A percentile compares a stretch with the other conserved stretches of the same genome.
These are phyloP conservation scores for Penicillium bovifimosum DNA, from an alignment of 495 filamentous ascomycete species.

Conservation along the genomic window DNA sequence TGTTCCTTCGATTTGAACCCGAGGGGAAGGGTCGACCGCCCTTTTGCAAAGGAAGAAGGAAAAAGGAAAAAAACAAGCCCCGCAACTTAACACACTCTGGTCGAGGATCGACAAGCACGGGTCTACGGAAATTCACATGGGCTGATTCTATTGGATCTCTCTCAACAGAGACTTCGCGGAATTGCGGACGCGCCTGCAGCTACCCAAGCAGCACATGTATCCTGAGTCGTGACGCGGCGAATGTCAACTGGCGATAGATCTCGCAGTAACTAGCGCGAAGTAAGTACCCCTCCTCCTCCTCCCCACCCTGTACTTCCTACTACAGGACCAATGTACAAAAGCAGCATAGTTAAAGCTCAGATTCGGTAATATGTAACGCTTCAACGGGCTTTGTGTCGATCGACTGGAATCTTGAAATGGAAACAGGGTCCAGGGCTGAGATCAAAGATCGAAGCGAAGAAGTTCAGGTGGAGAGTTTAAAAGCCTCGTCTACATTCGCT, in stretches of 20 bases:
- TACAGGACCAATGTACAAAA: not conserved
- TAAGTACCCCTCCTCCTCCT: not conserved
- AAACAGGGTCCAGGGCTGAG: constrained; percentile 27
- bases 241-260: constrained; percentile 16
- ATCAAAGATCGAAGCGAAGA: constrained; percentile 5
- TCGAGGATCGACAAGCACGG: constrained; percentile 18
- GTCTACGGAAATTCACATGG: not conserved
- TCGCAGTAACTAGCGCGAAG: constrained; percentile 11
- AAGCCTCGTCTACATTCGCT: not conserved
- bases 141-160: constrained; percentile 11
- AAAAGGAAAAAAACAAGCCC: not conserved
- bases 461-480: not conserved
- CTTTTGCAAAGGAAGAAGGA: constrained; percentile 4
- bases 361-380: constrained; percentile 3
- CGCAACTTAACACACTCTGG: constrained; percentile 12
- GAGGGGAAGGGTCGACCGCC: constrained; percentile 10
- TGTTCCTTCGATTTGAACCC: not conserved
- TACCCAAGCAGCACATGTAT: not conserved
- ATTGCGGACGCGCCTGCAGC: constrained; percentile 14
- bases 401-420: constrained; percentile 9
- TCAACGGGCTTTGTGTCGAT: constrained; percentile 15
- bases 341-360: no score
- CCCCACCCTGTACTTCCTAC: no score
- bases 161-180: constrained; percentile 1
- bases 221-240: constrained; percentile 22